Base-by-base conservation (phyloP, 495 filamentous ascomycete species). In the Darksidea phi region DNA sequence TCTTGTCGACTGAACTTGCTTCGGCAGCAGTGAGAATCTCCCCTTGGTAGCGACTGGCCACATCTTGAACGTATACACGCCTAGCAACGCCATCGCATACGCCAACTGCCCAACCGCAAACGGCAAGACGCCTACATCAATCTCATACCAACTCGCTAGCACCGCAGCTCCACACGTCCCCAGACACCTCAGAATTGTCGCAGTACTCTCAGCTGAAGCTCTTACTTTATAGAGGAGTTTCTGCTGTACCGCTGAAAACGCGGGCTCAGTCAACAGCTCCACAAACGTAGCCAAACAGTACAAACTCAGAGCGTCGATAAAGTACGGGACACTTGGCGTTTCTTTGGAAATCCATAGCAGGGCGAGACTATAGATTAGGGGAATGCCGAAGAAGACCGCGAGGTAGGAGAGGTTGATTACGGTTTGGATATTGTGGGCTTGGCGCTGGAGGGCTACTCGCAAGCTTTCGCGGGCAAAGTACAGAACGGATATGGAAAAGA, bases 401-500 rank as follows among this genome's bases (percentile, higher is more conserved):
- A 97, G 69, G 68, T 95, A 91, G 2, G 92, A 87, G 43, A 97
- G 80, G 68, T 98, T 98, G 69, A 97, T 80, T 51, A 92, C 84
- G 6, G 87, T 83, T 67, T 97, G 69, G 25, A 67, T 59, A 26
- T 64, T 26, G 48, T 61, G 58, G 24, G 78, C 72, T 25, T 95
- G 88, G 59, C 93, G 81, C 72, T 96, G 92, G 36, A 95, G 81
- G 2, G 91, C 91, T 21, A 91, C 84, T 17, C 94, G 83, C 42
- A 97, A 75, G 54, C 86, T 89, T 74, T 99, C 94, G 28, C 94
- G 80, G 0, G 94, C 88, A 64, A 97, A 97, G 71, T 91, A 96
- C 1, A 97, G 78, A 11, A 95, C 85, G 1, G 89, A 87, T 26
- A 92, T 86, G 57, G 89, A 89, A 72, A 88, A 96, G 1, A 97